phyloP scores from a whole-genome alignment of 805 yeast species.

The Blastobotrys attinorum region DNA sequence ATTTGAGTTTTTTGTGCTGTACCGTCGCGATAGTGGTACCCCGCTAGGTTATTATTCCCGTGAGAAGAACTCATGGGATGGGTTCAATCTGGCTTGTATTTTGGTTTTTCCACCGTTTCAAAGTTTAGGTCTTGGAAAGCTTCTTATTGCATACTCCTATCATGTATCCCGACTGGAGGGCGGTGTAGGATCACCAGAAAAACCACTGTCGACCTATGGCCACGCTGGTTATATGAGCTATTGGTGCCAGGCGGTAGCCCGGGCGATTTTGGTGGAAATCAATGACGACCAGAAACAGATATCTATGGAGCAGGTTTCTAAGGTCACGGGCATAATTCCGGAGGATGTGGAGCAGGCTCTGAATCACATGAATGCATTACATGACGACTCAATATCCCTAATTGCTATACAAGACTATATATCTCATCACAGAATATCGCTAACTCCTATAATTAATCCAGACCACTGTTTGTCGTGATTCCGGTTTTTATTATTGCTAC shows the following conservation, averaged over 20 bases:
- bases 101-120: constrained; percentile 91
- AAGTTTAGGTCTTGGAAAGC: constrained; percentile 64
- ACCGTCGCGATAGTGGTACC: background rate
- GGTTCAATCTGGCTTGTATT: constrained; percentile 85
- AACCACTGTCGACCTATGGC: constrained; percentile 83
- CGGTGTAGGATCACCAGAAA: constrained; percentile 78
- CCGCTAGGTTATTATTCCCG: constrained; percentile 84
- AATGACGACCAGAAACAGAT: constrained; percentile 6
- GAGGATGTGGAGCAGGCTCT: constrained; percentile 29
- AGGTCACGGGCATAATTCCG: constrained; percentile 28
- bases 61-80: constrained; percentile 67
- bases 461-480: constrained; percentile 1
- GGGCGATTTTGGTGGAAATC: constrained; percentile 11
- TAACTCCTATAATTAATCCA: background rate
- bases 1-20: constrained; percentile 65
- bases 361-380: constrained; percentile 23
- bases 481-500: too few species aligned
- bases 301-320: constrained; percentile 23
- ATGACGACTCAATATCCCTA: background rate
- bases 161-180: constrained; percentile 59
- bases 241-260: constrained; percentile 57
- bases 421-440: background rate
- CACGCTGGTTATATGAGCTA: constrained; percentile 58
- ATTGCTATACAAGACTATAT: constrained; percentile 5
- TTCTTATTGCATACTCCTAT: constrained; percentile 78